Base-by-base conservation (phyloP, 805 yeast genomes). In the Cyberlindnera galapagoensis region DNA sequence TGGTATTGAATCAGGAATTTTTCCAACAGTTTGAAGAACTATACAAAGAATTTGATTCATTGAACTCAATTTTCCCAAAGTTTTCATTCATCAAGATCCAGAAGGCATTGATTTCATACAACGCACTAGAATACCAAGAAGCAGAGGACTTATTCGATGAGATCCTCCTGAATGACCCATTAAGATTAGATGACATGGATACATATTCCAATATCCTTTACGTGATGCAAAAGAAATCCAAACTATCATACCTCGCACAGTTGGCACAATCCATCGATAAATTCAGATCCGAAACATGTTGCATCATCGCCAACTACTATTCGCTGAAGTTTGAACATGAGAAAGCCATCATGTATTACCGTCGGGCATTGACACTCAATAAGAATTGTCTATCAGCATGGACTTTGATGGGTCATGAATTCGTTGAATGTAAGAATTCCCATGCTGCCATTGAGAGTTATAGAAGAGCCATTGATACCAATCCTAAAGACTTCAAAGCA, bases 381-480 rank as follows among this genome's bases (percentile, higher is more conserved):
- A 74, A 81, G 39, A 75, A 75, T 44, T 85, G 94, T 46, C 63
- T 87, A 13, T 75, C 86, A 41, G 97, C 97, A 0, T 92, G 97
- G 97, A 92, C 97, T 1, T 65, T 92, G 36, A 87, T 92, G 96
- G 99, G 99, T 9, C 99, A 92, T 58, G 99, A 92, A 60, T 92
- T 85, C 61, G 94, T 92, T 11, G 99, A 92, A 55, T 67, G 92
- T 47, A 88, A 90, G 51, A 92, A 92, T 59, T 81, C 95, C 1
- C 95, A 92, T 57, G 97, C 97, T 1, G 98, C 98, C 1, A 92
- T 92, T 34, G 97, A 90, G 62, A 78, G 94, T 37, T 92, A 92
- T 53, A 63, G 97, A 44, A 63, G 95, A 26, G 99, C 97, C 0
- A 90, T 88, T 1, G 96, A 87, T 52, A 79, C 88, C 3, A 85